Evolutionary conservation across 257 asterid genomes (phyloP).

Genomic region (Asclepias syriaca): DNA sequence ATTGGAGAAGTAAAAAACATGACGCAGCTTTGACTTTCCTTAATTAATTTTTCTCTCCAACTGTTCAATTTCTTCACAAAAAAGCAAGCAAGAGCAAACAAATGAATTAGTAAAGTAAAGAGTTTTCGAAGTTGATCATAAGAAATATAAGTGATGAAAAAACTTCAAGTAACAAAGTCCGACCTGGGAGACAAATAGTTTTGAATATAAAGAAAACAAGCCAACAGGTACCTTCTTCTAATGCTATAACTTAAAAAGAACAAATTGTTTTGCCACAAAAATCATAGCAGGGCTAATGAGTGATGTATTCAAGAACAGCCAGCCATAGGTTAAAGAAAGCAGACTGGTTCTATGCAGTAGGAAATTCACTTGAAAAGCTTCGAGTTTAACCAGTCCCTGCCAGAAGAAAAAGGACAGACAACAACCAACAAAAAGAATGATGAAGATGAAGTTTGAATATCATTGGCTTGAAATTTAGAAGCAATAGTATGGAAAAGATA

Average conservation of each 20-base stretch:
- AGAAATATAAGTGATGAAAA: too few species aligned
- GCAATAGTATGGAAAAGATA: not conserved
- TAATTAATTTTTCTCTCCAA: too few species aligned
- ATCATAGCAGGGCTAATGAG: not conserved
- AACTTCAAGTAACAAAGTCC: not conserved
- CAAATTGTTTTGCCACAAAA: not conserved
- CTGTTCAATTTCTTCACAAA: too few species aligned
- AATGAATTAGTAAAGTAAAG: too few species aligned
- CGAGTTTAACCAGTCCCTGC: conserved; percentile 78
- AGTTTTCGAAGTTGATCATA: too few species aligned
- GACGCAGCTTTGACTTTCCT: too few species aligned
- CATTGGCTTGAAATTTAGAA: too few species aligned
- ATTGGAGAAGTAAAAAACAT: too few species aligned
- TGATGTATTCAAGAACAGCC: not conserved
- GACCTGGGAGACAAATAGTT: not conserved
- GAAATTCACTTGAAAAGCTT: conserved; percentile 53
- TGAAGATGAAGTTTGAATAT: not conserved
- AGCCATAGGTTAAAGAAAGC: not conserved
- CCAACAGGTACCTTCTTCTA: not conserved
- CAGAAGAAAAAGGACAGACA: conserved; percentile 10
- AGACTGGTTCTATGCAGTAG: not conserved
- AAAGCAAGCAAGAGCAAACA: too few species aligned
- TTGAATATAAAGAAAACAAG: not conserved
- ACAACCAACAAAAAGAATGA: not conserved
- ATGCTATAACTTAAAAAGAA: not conserved